A percentile compares a stretch with the other conserved stretches of the same genome.
These are phyloP conservation scores for Neonothopanus nambi DNA, from an alignment of 1,284 basidiomycete genomes.

Conservation along the genomic window DNA sequence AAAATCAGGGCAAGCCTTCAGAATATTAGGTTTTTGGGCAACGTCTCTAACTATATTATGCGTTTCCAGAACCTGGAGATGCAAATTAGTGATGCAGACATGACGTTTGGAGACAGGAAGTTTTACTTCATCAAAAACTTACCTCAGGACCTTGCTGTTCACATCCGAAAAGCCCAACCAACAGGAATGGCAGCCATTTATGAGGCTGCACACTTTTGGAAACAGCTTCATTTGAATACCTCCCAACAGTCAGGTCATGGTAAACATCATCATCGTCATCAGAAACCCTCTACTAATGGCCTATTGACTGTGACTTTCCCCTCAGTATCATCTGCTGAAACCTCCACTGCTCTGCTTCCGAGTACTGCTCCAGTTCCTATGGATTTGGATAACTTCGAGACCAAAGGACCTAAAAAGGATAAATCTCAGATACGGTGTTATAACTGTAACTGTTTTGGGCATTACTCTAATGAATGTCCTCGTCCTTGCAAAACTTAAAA, in stretches of 20 bases:
- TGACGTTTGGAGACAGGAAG: conserved; percentile 7
- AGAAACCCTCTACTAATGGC: not conserved
- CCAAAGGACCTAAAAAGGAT: not conserved
- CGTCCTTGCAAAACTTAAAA: not conserved
- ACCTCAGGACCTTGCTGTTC: conserved; percentile 1
- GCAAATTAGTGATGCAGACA: conserved; percentile 1
- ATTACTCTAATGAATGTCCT: not conserved
- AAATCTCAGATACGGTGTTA: not conserved
- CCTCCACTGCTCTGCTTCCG: not conserved
- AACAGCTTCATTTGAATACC: not conserved
- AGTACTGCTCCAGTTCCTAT: not conserved
- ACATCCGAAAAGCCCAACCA: not conserved
- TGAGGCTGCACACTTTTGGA: conserved; percentile 4
- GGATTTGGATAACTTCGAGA: conserved; percentile 5
- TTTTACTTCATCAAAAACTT: conserved; percentile 5
- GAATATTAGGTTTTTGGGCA: not conserved
- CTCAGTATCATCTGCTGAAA: not conserved
- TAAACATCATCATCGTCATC: not conserved
- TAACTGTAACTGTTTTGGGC: conserved; percentile 1
- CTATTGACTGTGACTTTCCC: not conserved
- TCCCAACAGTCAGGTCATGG: not conserved
- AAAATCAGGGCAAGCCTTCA: not conserved
- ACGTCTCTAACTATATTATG: conserved; percentile 3
- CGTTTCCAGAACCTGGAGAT: conserved; percentile 6
- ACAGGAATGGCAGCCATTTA: conserved; percentile 1